Base-by-base conservation (phyloP, 1,139 yeast genomes). In the Zygotorulaspora mrakii region DNA sequence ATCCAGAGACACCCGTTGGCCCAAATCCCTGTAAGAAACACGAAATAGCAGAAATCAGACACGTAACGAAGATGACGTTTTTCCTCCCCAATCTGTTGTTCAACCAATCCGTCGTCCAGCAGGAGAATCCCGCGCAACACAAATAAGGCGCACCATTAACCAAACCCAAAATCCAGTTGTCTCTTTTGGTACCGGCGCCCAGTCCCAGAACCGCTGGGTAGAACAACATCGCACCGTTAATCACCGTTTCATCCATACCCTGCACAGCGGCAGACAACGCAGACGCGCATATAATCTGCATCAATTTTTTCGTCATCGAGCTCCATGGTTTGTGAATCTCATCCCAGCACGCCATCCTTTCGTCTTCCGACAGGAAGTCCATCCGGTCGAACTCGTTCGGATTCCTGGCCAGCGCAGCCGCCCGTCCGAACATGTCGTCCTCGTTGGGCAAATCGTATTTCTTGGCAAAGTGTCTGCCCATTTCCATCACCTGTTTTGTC, bases 201-300 rank as follows among this genome's bases (percentile, higher is more conserved):
- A 82, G 69, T 1, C 78, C 80, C 58, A 83, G 70, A 32, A 66
- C 69, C 2, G 55, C 52, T 4, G 89, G 86, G 62, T 79, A 84
- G 57, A 77, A 81, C 35, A 85, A 65, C 41, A 80, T 76, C 7
- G 95, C 95, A 49, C 95, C 96, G 54, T 85, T 84, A 44, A 83
- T 75, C 16, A 85, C 95, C 1, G 94, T 74, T 61, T 86, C 95
- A 62, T 86, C 96, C 87, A 86, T 85, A 56, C 96, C 96, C 62
- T 86, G 95, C 25, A 87, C 89, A 6, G 89, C 85, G 14, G 95
- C 96, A 39, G 94, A 87, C 79, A 86, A 76, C 5, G 95, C 82
- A 30, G 89, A 82, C 59, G 85, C 75, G 12, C 84, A 73, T 41
- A 83, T 76, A 39, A 85, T 78, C 48, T 71, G 76, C 50, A 79